These are phyloP conservation scores for Kuraishia hungarica DNA, from an alignment of 805 yeast genomes.

Conservation along the genomic window DNA sequence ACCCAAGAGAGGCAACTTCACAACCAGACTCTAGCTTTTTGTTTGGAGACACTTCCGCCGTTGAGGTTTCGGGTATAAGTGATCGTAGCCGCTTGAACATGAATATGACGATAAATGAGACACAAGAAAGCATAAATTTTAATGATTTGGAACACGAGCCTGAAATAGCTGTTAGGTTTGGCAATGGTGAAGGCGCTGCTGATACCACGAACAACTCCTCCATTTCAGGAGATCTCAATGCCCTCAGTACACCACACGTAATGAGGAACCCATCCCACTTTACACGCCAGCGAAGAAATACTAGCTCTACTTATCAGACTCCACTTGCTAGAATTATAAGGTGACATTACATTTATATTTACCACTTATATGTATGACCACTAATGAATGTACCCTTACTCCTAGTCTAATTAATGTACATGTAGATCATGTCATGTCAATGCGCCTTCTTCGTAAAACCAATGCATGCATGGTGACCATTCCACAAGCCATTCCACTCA, in stretches of 20 bases:
- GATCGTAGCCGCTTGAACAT: not conserved
- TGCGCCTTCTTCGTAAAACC: too few relatives aligned
- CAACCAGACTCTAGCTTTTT: not conserved
- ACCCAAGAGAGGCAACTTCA: not conserved
- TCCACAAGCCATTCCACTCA: too few relatives aligned
- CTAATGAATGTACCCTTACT: not conserved
- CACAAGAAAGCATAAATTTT: not conserved
- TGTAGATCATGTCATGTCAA: too few relatives aligned
- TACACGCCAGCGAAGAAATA: not conserved
- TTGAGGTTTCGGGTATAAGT: not conserved
- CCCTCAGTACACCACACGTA: not conserved
- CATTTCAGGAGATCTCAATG: not conserved
- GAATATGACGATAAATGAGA: not conserved
- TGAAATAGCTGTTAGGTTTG: not conserved
- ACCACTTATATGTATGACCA: not conserved
- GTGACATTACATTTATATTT: not conserved
- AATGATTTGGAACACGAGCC: not conserved
- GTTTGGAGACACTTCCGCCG: not conserved
- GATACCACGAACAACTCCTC: not conserved
- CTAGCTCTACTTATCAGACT: constrained; percentile 1
- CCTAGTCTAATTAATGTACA: not conserved
- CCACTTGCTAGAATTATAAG: constrained; percentile 1
- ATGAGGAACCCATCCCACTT: not conserved
- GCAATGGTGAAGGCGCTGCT: not conserved
- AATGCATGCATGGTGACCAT: too few relatives aligned